These are phyloP conservation scores for Retiboletus flavoniger DNA, from an alignment of 1,284 basidiomycete genomes.

Conservation along the genomic window DNA sequence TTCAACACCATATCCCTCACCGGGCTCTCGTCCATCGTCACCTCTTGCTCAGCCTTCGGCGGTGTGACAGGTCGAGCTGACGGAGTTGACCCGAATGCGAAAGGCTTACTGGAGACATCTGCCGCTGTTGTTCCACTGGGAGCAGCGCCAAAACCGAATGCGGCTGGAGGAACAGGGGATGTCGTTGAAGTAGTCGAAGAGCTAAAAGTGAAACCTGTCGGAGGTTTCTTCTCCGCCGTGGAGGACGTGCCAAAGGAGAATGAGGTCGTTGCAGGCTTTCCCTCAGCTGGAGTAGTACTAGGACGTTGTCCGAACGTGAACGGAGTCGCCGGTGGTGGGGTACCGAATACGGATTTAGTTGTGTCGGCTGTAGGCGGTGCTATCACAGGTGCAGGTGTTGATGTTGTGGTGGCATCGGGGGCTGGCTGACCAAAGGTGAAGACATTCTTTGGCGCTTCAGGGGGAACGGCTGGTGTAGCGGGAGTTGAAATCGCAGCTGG, in stretches of 20 bases:
- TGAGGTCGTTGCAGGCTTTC: conserved; percentile 20
- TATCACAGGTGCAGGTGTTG: conserved; percentile 8
- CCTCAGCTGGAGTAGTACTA: conserved; percentile 19
- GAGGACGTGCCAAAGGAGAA: conserved; percentile 35
- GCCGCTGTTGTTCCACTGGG: conserved; percentile 27
- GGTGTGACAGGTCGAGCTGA: conserved; percentile 48
- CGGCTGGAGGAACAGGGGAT: conserved; percentile 21
- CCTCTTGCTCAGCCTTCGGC: conserved; percentile 56
- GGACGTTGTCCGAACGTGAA: conserved; percentile 32
- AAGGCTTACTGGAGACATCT: conserved; percentile 35
- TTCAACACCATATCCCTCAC: conserved; percentile 49
- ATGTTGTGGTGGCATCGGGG: conserved; percentile 5
- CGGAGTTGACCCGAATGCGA: conserved; percentile 29
- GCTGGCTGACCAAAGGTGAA: conserved; percentile 28
- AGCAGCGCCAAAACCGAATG: conserved; percentile 36
- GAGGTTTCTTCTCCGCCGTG: conserved; percentile 27
- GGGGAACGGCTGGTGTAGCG: conserved; percentile 1
- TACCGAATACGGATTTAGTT: conserved; percentile 30
- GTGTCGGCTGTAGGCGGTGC: conserved; percentile 13
- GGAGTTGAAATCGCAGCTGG: conserved; percentile 3
- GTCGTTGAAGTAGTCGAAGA: conserved; percentile 25
- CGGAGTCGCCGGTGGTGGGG: conserved; percentile 21
- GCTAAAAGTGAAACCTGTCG: conserved; percentile 33
- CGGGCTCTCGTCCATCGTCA: conserved; percentile 71
- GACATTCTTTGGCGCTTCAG: conserved; percentile 27